Percentiles rank a stretch among this genome's conserved stretches.
Evolutionary conservation across 495 filamentous ascomycete genomes (phyloP).

Genomic region (Aspergillus hancockii): DNA sequence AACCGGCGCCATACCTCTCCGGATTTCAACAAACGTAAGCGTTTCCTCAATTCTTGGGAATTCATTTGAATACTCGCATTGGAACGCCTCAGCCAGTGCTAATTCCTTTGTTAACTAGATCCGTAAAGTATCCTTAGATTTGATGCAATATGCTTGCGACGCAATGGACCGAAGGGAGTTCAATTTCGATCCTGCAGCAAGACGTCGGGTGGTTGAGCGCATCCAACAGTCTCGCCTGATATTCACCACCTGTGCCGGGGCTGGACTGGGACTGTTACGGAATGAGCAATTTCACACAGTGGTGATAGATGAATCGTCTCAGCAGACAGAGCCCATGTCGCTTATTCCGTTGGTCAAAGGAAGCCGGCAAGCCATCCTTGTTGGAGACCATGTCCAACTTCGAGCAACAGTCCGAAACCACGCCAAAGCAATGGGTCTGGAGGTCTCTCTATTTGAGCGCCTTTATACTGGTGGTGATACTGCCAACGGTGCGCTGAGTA

Average conservation of each 20-base stretch:
- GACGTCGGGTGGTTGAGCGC: constrained; percentile 2
- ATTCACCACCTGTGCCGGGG: constrained; percentile 11
- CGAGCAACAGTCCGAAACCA: constrained; percentile 4
- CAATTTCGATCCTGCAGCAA: background rate
- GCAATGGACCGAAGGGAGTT: constrained; percentile 7
- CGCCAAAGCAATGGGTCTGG: constrained; percentile 5
- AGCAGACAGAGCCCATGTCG: constrained; percentile 11
- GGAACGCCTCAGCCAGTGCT: no score
- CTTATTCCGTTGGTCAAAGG: constrained; percentile 7
- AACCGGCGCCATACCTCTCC: background rate
- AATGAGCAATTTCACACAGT: constrained; percentile 7
- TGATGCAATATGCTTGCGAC: constrained; percentile 5
- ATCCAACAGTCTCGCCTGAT: constrained; percentile 10
- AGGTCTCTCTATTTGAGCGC: constrained; percentile 10
- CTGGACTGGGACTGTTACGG: constrained; percentile 7
- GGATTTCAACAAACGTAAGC: constrained; percentile 6
- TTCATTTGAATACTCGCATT: no score
- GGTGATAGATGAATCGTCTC: constrained; percentile 5
- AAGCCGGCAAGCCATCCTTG: constrained; percentile 6
- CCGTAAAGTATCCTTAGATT: constrained; percentile 2
- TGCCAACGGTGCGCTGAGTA: constrained; percentile 1
- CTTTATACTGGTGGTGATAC: background rate
- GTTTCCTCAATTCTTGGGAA: background rate
- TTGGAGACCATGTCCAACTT: constrained; percentile 12
- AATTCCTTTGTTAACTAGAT: background rate